Evolutionary conservation across 306 rosid genomes (phyloP), one percentile per base, ranked within the genome.

Genomic region (Oxytropis ochrocephala): DNA sequence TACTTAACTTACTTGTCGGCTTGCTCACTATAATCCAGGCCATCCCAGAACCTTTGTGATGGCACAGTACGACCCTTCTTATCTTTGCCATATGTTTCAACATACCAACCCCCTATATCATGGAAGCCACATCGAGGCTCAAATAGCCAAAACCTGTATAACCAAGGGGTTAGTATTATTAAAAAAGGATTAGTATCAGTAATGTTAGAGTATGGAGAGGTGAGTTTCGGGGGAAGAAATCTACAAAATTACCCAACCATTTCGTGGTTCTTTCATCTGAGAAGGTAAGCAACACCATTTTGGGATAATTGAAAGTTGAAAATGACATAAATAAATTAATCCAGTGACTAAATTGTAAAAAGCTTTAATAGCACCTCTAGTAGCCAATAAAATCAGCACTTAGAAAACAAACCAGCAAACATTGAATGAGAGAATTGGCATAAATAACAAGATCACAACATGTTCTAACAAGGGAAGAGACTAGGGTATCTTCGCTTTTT

Each of bases 111-210:
- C 58, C 97, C 97, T 56, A 84, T 81, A 78, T 93, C 96, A 79
- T 93, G 98, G 85, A 86, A 78, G 78, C 90, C 91, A 82, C 97
- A 88, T 14, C 98, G 97, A 79, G 98, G 98, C 85, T 90, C 98
- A 68, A 93, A 93, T 51, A 93, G 87, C 98, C 98, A 90, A 88
- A 80, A 90, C 86, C 98, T 93, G 95, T 76, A 39, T 42, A 29
- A 66, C 67, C 35, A 17, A 74, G 73, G 64, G 64, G 33, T 81
- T 71, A 49, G 38, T 4, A 57, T 21, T 66, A 24, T 35, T n/a
- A n/a, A n/a, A n/a, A n/a, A n/a, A n/a, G n/a, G n/a, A n/a, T n/a
- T n/a, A n/a, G n/a, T n/a, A n/a, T n/a, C n/a, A n/a, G n/a, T n/a
- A n/a, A n/a, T n/a, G n/a, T n/a, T n/a, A n/a, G n/a, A n/a, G 50